A percentile compares a stretch with the other conserved stretches of the same genome.
Evolutionary conservation across 257 asterid genomes (phyloP).

Genomic region (Linaria vulgaris): DNA sequence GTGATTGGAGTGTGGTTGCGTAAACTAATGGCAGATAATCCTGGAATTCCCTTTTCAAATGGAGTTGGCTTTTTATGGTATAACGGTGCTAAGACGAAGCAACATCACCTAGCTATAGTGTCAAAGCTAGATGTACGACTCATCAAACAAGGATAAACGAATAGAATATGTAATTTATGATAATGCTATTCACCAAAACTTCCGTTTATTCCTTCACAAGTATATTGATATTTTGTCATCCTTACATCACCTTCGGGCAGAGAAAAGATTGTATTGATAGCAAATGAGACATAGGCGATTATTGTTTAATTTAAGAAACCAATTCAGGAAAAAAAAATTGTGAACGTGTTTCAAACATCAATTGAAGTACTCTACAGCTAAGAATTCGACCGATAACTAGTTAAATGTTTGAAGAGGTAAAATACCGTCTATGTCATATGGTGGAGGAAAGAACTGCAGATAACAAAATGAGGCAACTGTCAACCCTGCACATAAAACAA

Average conservation of each 20-base stretch:
- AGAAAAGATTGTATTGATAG: conserved; percentile 3
- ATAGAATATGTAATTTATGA: too few species aligned
- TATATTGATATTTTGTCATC: neutral
- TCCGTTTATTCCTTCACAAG: neutral
- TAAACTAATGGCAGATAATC: neutral
- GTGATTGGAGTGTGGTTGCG: neutral
- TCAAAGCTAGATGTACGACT: too few species aligned
- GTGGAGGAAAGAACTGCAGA: conserved; percentile 94
- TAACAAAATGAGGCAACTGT: conserved; percentile 82
- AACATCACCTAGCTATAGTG: too few species aligned
- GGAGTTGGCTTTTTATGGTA: too few species aligned
- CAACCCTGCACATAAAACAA: conserved; percentile 56
- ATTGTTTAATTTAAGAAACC: conserved; percentile 8
- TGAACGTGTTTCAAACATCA: conserved; percentile 1
- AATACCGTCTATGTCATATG: conserved; percentile 77
- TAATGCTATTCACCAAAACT: too few species aligned
- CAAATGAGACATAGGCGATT: neutral
- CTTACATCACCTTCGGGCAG: neutral
- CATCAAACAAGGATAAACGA: too few species aligned
- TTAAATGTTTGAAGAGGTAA: conserved; percentile 13
- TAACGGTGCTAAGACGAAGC: too few species aligned
- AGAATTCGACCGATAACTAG: neutral
- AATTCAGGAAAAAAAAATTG: neutral
- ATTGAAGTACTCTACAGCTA: neutral
- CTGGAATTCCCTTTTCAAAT: too few species aligned